phyloP scores from a whole-genome alignment of 441 rosid species.

The Croton laevigatus region DNA sequence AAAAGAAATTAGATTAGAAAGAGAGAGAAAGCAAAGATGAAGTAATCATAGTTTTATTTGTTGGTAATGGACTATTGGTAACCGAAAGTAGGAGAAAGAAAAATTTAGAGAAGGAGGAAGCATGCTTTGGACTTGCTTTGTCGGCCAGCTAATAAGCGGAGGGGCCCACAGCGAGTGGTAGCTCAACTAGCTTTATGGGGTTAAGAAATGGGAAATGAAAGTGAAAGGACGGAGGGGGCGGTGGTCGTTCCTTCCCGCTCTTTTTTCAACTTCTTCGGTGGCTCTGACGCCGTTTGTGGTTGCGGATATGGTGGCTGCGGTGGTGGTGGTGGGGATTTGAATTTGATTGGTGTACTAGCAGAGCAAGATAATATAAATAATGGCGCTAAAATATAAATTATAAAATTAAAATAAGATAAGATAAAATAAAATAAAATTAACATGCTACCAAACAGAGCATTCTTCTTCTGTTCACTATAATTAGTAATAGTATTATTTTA shows the following conservation, averaged over 20 bases:
- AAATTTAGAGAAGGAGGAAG: not conserved
- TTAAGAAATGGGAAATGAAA: not conserved
- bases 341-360: no score
- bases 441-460: no score
- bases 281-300: constrained; percentile 5
- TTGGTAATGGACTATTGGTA: not conserved
- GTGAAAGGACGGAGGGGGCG: not conserved
- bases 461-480: no score
- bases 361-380: no score
- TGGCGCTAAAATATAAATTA: no score
- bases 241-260: constrained; percentile 13
- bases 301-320: no score
- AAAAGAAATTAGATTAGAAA: not conserved
- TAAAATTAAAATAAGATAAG: no score
- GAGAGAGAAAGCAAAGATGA: not conserved
- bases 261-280: constrained; percentile 9
- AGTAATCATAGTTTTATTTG: not conserved
- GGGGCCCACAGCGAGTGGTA: not conserved
- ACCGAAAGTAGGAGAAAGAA: constrained; percentile 5
- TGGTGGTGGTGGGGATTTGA: not conserved
- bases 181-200: not conserved
- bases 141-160: constrained; percentile 13
- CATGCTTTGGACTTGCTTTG: constrained; percentile 1
- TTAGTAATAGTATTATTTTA: no score
- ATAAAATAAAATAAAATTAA: no score